Percentiles rank a stretch among this genome's conserved stretches.
Conservation (phyloP, 306 rosid species). For the Begonia masoniana region DNA sequence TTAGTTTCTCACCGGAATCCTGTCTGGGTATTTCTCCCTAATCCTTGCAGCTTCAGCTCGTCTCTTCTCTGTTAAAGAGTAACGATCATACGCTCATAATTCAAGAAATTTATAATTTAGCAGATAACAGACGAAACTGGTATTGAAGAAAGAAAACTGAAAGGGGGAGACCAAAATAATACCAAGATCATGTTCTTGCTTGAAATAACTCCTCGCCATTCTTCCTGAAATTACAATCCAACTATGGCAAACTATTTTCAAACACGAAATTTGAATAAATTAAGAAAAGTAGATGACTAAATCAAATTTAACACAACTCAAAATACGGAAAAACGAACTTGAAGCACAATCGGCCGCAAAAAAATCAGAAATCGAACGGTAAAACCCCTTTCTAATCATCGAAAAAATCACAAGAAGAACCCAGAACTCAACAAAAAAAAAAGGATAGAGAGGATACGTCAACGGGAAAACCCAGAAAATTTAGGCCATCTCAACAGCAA, state of each 20-base stretch:
- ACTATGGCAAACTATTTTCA: constrained; percentile 7
- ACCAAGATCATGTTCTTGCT: constrained; percentile 98
- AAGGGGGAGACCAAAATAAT: constrained; percentile 1
- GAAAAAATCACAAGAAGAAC: no score
- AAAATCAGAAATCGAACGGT: no score
- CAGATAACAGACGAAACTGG: constrained; percentile 2
- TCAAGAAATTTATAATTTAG: constrained; percentile 2
- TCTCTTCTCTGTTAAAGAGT: constrained; percentile 60
- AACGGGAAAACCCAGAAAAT: no score
- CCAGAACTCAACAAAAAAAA: no score
- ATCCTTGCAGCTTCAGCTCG: constrained; percentile 87
- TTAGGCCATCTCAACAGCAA: no score
- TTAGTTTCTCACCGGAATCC: constrained; percentile 64
- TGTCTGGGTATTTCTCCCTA: constrained; percentile 83
- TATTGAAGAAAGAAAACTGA: not conserved
- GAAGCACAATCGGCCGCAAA: no score
- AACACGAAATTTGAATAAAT: no score
- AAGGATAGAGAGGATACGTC: no score
- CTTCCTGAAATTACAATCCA: constrained; percentile 36
- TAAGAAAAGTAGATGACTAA: no score
- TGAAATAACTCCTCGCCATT: constrained; percentile 93
- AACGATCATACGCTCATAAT: constrained; percentile 1
- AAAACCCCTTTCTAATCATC: no score
- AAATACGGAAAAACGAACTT: no score
- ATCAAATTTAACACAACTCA: no score